These are phyloP conservation scores for Hypoxylon sp. DNA, from an alignment of 2,329 filamentous ascomycete species.

Conservation along the genomic window DNA sequence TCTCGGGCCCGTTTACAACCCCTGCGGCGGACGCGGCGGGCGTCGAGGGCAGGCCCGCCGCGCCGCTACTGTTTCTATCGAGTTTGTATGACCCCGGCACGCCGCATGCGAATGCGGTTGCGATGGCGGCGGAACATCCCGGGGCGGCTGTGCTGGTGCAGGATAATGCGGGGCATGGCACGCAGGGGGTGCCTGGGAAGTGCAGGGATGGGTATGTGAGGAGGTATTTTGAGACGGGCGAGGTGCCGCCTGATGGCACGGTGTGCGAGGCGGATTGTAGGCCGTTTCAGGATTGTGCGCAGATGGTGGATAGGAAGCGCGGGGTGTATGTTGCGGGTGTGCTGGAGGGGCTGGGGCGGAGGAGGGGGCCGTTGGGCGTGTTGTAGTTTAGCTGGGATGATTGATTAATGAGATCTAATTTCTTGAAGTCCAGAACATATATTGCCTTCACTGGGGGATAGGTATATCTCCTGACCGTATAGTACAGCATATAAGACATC, in stretches of 20 bases:
- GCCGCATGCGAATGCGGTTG: constrained; percentile 57
- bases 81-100: constrained; percentile 64
- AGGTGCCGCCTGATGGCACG: constrained; percentile 32
- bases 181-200: constrained; percentile 22
- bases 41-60: constrained; percentile 55
- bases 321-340: neutral
- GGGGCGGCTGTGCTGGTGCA: constrained; percentile 43
- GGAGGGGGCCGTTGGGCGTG: constrained; percentile 3
- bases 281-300: constrained; percentile 45
- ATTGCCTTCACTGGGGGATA: neutral
- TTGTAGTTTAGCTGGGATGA: neutral
- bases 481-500: neutral
- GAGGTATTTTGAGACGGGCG: constrained; percentile 33
- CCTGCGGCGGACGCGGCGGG: constrained; percentile 40
- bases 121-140: constrained; percentile 41
- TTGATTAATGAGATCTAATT: neutral
- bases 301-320: neutral
- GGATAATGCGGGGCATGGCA: constrained; percentile 45
- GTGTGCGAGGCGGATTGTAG: constrained; percentile 41
- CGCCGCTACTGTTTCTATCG: constrained; percentile 62
- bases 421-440: neutral
- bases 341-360: neutral
- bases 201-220: constrained; percentile 33
- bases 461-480: neutral
- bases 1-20: constrained; percentile 53